Evolutionary conservation across 148 eudicot species (phyloP).

Genomic region (Vaccinium myrtillus): DNA sequence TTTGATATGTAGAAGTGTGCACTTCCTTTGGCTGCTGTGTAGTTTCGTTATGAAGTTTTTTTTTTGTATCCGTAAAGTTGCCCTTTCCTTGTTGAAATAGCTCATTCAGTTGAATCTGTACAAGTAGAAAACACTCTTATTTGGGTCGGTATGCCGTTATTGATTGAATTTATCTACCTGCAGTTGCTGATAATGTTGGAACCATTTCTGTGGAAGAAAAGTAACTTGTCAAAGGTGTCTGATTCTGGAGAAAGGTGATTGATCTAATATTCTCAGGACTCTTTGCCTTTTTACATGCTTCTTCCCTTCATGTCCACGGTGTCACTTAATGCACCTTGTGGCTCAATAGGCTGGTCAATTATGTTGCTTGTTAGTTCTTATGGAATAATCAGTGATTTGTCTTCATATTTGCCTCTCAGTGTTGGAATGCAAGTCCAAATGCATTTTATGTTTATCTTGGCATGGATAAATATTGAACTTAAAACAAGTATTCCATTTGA

Average conservation of each 20-base stretch:
- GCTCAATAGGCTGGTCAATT: conserved; percentile 1
- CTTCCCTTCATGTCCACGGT: not conserved
- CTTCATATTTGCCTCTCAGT: not conserved
- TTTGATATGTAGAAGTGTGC: not conserved
- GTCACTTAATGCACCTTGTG: not conserved
- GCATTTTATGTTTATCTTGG: not conserved
- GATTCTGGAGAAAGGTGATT: conserved; percentile 67
- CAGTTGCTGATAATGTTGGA: conserved; percentile 78
- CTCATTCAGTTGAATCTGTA: not conserved
- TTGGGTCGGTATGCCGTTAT: not conserved
- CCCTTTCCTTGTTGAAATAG: not conserved
- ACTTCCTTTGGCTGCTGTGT: not conserved
- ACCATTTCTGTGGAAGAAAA: conserved; percentile 75
- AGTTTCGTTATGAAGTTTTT: not conserved
- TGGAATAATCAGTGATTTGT: not conserved
- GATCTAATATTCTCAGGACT: not conserved
- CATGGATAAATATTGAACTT: not conserved
- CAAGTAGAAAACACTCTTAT: not conserved
- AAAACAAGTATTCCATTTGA: not conserved
- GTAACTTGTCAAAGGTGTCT: conserved; percentile 34
- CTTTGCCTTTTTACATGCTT: conserved; percentile 6
- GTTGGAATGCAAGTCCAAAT: not conserved
- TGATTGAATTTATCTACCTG: conserved; percentile 17
- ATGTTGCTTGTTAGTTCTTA: conserved; percentile 12
- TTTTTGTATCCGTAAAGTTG: not conserved